Percentiles rank a stretch among this genome's conserved stretches.
Evolutionary conservation across 2,329 filamentous ascomycete species (phyloP).

Genomic region (Scopulariopsis brevicaulis): DNA sequence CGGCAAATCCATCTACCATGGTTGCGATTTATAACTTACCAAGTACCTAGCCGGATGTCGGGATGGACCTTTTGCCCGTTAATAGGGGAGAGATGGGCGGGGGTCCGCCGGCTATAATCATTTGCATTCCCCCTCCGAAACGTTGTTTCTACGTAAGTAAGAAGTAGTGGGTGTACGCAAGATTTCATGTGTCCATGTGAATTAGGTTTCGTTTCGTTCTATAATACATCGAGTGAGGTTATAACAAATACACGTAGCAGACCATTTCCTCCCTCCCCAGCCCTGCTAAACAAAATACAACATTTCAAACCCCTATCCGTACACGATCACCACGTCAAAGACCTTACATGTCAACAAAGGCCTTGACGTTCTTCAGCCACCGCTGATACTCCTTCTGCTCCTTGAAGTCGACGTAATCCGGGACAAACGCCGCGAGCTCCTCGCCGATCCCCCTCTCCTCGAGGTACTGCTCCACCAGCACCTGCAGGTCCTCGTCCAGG

Average conservation of each 20-base stretch:
- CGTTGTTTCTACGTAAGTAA: too few species aligned
- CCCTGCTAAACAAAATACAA: background rate
- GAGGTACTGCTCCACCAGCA: slow-evolving; percentile 83
- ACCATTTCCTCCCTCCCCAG: background rate
- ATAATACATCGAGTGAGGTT: background rate
- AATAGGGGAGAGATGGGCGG: too few species aligned
- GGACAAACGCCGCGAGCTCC: slow-evolving; percentile 77
- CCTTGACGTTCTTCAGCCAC: slow-evolving; percentile 83
- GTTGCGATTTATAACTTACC: too few species aligned
- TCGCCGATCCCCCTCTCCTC: slow-evolving; percentile 89
- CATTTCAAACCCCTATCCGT: background rate
- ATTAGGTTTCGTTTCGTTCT: background rate
- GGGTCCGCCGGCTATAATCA: too few species aligned
- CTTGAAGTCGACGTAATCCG: slow-evolving; percentile 96
- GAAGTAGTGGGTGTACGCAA: too few species aligned
- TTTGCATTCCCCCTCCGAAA: too few species aligned
- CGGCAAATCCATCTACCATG: too few species aligned
- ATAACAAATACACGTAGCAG: background rate
- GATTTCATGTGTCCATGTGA: background rate
- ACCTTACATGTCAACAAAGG: slow-evolving; percentile 62
- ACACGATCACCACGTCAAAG: background rate
- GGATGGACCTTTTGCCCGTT: too few species aligned
- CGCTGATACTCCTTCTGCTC: slow-evolving; percentile 93
- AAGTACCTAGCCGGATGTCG: too few species aligned
- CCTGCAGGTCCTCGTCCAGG: slow-evolving; percentile 91